Evolutionary conservation across 169 alveolate genomes (phyloP).

Genomic region (Theileria equi): DNA sequence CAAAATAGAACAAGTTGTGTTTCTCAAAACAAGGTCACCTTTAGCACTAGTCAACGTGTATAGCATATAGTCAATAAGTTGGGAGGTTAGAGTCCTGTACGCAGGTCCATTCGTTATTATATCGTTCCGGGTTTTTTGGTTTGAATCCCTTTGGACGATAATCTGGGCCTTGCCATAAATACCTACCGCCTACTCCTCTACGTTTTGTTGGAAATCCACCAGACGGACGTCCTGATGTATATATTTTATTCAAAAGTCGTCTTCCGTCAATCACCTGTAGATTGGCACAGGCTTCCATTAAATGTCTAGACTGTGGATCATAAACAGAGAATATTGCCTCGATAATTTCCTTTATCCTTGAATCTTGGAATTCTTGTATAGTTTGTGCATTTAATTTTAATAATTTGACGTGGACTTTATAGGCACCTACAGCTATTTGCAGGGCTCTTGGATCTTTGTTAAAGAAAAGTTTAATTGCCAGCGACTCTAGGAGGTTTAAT

Average conservation of each 20-base stretch:
- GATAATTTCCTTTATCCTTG: conserved; percentile 5
- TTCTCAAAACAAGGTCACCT: not conserved
- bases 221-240: conserved; percentile 20
- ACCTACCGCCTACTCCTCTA: conserved; percentile 57
- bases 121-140: conserved; percentile 44
- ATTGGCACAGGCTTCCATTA: conserved; percentile 28
- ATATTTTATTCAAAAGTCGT: conserved; percentile 27
- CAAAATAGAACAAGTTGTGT: not conserved
- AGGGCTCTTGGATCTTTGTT: conserved; percentile 17
- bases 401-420: conserved; percentile 20
- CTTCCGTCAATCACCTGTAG: conserved; percentile 40
- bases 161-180: conserved; percentile 59
- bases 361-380: conserved; percentile 5
- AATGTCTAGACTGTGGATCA: conserved; percentile 16
- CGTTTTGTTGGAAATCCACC: conserved; percentile 56
- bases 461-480: conserved; percentile 23
- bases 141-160: conserved; percentile 58
- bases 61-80: conserved; percentile 4
- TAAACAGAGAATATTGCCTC: conserved; percentile 30
- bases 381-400: conserved; percentile 14
- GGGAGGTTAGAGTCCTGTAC: conserved; percentile 42
- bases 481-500: conserved; percentile 10
- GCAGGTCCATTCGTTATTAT: conserved; percentile 56
- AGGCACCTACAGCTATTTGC: conserved; percentile 28
- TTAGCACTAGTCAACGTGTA: not conserved